A percentile compares a stretch with the other conserved stretches of the same genome.
These are phyloP conservation scores for Scytalidium sp. DNA, from an alignment of 2,329 filamentous ascomycete genomes.

Conservation along the genomic window DNA sequence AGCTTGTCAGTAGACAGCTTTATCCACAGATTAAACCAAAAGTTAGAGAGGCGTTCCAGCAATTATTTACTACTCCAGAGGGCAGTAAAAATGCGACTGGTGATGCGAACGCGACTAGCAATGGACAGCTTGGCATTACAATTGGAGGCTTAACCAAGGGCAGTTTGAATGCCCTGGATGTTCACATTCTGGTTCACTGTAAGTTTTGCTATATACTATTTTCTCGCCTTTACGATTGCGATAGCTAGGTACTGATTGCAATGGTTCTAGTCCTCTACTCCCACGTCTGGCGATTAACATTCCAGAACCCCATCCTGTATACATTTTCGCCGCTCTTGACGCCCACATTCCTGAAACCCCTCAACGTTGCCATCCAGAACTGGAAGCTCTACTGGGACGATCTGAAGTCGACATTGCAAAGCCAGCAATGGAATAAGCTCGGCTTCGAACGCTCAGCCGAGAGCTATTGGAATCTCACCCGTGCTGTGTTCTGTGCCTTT, in stretches of 20 bases:
- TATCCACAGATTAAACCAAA: slow-evolving; percentile 21
- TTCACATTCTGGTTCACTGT: slow-evolving; percentile 30
- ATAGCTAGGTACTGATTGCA: neutral
- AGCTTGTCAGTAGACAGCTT: slow-evolving; percentile 12
- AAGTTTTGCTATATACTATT: slow-evolving; percentile 2
- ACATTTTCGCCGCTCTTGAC: slow-evolving; percentile 14
- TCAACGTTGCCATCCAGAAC: slow-evolving; percentile 23
- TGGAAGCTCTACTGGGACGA: slow-evolving; percentile 28
- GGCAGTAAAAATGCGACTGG: slow-evolving; percentile 2
- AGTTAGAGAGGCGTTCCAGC: slow-evolving; percentile 24
- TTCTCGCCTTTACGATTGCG: neutral
- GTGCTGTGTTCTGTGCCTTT: slow-evolving; percentile 17
- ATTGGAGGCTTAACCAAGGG: neutral
- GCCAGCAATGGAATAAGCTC: slow-evolving; percentile 23
- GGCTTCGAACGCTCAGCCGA: slow-evolving; percentile 28
- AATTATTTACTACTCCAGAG: slow-evolving; percentile 18
- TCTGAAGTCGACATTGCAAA: slow-evolving; percentile 11
- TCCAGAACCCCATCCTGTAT: slow-evolving; percentile 18
- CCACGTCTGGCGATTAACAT: slow-evolving; percentile 24
- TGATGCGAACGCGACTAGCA: neutral
- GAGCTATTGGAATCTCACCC: slow-evolving; percentile 23
- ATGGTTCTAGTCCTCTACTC: slow-evolving; percentile 23
- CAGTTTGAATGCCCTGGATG: slow-evolving; percentile 23
- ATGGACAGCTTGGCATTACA: neutral
- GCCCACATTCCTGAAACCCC: slow-evolving; percentile 15